Evolutionary conservation across 768 basidiomycete species (phyloP), one percentile per base, ranked within the genome.

Genomic region (Amanita phalloides): DNA sequence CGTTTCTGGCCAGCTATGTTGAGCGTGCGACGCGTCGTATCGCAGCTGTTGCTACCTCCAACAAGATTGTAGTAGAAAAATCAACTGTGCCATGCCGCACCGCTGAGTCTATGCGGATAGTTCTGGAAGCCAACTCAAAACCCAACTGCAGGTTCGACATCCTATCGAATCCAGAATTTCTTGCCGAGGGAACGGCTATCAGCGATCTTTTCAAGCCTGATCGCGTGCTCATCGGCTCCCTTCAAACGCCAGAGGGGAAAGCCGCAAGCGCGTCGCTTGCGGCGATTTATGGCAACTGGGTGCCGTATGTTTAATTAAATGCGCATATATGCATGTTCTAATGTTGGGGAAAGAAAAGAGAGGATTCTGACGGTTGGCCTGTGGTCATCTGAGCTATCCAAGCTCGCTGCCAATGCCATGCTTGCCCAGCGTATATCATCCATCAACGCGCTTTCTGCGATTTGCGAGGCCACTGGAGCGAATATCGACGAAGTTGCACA

Each of bases 371-470:
- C 88, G 17, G 96, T 98, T 59, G 95, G 96, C 57, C 78, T 99
- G 26, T 99, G 96, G 96, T 94, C 91, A 2, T 97, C 95, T 2
- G 96, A 99, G 68, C 81, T 99, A 25, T 90, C 94, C 57, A 99
- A 99, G 75, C 82, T 99, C 55, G 96, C 96, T 8, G 96, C 96
- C 50, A 99, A 99, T 66, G 96, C 96, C 53, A 94, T 99, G 92
- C 85, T 99, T 54, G 96, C 96, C 6, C 96, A 99, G 68, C 89
- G 96, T 55, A 99, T 99, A 67, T 98, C 95, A 7, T 96, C 93
- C 52, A 76, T 98, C 74, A 99, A 98, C 65, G 92, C 96, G 11
- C 84, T 99, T 26, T 96, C 93, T 37, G 96, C 96, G 44, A 95
- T 99, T 64, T 98, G 96, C 66, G 96, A 98, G 68, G 93, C 91